A percentile compares a stretch with the other conserved stretches of the same genome.
phyloP scores from a whole-genome alignment of 164 flowering plant genomes.

The Vitis riparia region DNA sequence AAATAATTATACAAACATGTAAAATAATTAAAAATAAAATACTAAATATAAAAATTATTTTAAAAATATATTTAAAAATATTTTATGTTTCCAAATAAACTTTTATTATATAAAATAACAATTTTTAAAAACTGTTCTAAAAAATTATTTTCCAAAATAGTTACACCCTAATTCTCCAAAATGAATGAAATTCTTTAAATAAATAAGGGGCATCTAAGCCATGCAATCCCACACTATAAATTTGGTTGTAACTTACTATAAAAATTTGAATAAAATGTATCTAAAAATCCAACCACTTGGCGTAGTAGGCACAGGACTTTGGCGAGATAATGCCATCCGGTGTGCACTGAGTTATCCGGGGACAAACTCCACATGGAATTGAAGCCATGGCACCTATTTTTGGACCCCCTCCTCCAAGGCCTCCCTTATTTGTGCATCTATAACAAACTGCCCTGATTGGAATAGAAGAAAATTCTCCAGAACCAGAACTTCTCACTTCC shows the following conservation, averaged over 20 bases:
- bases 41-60: no score
- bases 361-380: slow-evolving; percentile 93
- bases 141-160: no score
- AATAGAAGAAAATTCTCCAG: slow-evolving; percentile 53
- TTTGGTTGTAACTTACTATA: background rate
- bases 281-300: slow-evolving; percentile 74
- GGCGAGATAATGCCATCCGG: slow-evolving; percentile 90
- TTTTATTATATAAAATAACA: no score
- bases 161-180: no score
- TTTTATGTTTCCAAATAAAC: no score
- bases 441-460: slow-evolving; percentile 62
- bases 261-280: background rate
- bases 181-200: background rate
- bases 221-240: background rate
- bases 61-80: no score
- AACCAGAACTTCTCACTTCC: slow-evolving; percentile 60
- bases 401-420: slow-evolving; percentile 22
- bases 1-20: no score
- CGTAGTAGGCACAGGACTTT: slow-evolving; percentile 60
- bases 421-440: slow-evolving; percentile 20
- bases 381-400: slow-evolving; percentile 55
- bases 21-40: no score
- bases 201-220: background rate
- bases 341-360: slow-evolving; percentile 58
- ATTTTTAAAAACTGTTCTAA: no score